Conservation (phyloP, 768 basidiomycete species). For the Russula griseocarnosa region DNA sequence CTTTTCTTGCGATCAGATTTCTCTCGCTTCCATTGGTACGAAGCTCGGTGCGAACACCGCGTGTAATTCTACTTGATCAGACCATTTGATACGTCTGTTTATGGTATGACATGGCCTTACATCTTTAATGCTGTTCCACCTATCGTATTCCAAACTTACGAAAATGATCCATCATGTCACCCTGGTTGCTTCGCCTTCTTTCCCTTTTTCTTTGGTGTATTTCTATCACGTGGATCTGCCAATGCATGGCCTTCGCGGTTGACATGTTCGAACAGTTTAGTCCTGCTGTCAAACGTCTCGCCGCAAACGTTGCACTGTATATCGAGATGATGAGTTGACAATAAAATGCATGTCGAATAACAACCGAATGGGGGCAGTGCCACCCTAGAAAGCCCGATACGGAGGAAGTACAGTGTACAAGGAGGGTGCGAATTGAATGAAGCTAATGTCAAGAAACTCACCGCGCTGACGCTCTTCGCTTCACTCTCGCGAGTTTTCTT, state of each 20-base stretch:
- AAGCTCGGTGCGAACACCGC: constrained; percentile 7
- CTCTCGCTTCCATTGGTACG: constrained; percentile 12
- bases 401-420: too few relatives aligned
- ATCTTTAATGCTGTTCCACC: constrained; percentile 1
- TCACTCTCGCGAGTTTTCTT: constrained; percentile 49
- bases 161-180: constrained; percentile 11
- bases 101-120: constrained; percentile 21
- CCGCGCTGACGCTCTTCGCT: constrained; percentile 18
- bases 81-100: constrained; percentile 19
- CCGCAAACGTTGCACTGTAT: constrained; percentile 67
- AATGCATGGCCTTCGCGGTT: constrained; percentile 66
- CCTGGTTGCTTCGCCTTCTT: constrained; percentile 37
- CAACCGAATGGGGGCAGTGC: constrained; percentile 5
- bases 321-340: neutral
- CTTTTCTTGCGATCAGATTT: constrained; percentile 6
- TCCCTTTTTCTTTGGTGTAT: constrained; percentile 31
- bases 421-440: constrained; percentile 6
- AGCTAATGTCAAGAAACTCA: constrained; percentile 9
- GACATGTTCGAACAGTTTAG: constrained; percentile 73
- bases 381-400: neutral
- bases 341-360: neutral
- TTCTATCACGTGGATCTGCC: constrained; percentile 38
- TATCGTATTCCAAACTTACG: constrained; percentile 4
- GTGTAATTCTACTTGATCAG: constrained; percentile 11
- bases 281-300: constrained; percentile 59